Conservation (phyloP, 2,329 filamentous ascomycete genomes). For the Epichloe amarillans region DNA sequence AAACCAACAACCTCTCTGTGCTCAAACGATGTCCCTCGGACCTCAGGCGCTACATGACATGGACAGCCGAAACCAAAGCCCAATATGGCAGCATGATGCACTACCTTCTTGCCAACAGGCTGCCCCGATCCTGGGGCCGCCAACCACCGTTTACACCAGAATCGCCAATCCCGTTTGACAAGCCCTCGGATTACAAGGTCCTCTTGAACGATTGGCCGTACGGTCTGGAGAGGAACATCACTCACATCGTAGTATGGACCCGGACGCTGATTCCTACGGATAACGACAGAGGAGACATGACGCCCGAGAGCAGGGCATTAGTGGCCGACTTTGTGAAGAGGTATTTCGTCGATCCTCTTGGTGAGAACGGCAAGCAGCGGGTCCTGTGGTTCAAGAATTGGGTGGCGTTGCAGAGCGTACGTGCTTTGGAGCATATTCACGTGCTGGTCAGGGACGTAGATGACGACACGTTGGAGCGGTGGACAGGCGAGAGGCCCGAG, state of each 20-base stretch:
- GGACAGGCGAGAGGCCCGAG: constrained; percentile 34
- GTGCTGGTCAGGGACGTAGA: constrained; percentile 49
- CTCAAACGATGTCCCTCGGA: constrained; percentile 75
- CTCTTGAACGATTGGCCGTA: constrained; percentile 93
- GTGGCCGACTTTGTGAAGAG: constrained; percentile 58
- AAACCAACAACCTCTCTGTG: constrained; percentile 49
- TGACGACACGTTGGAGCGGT: constrained; percentile 36
- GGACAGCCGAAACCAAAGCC: constrained; percentile 54
- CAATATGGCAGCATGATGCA: constrained; percentile 68
- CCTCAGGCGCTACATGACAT: constrained; percentile 65
- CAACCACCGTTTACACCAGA: constrained; percentile 39
- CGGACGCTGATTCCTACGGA: constrained; percentile 71
- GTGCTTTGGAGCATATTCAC: constrained; percentile 81
- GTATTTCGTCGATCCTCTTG: constrained; percentile 51
- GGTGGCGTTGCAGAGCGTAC: constrained; percentile 75
- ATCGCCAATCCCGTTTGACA: constrained; percentile 37
- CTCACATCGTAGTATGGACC: constrained; percentile 87
- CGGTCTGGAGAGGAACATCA: constrained; percentile 49
- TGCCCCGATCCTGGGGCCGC: constrained; percentile 53
- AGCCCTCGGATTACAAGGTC: constrained; percentile 50
- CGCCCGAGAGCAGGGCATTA: constrained; percentile 45
- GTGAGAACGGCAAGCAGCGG: constrained; percentile 31
- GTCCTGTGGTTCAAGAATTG: constrained; percentile 93
- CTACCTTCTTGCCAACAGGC: constrained; percentile 61
- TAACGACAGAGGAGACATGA: constrained; percentile 56